Evolutionary conservation across 352 stramenopile genomes (phyloP).

Genomic region (Pythium grandisporangium): DNA sequence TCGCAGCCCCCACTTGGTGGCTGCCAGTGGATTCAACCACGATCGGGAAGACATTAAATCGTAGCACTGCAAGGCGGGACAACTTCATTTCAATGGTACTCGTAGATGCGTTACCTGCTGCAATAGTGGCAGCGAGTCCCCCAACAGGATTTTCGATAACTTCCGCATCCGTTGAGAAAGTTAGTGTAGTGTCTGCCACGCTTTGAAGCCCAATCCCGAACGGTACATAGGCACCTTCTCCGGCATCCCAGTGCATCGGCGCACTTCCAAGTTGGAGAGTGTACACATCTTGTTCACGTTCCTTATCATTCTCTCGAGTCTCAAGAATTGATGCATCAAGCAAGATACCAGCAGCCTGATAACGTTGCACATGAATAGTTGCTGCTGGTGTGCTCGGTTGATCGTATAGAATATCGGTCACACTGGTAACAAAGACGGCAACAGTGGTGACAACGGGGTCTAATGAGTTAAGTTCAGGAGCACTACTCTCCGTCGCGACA

Average conservation of each 20-base stretch:
- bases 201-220: slow-evolving; percentile 21
- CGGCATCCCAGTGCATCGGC: slow-evolving; percentile 57
- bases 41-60: slow-evolving; percentile 24
- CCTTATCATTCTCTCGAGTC: slow-evolving; percentile 27
- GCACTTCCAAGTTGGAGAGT: slow-evolving; percentile 29
- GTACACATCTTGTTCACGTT: slow-evolving; percentile 14
- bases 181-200: slow-evolving; percentile 35
- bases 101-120: slow-evolving; percentile 34
- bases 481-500: slow-evolving; percentile 4
- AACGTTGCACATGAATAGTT: slow-evolving; percentile 30
- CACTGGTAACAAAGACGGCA: slow-evolving; percentile 15
- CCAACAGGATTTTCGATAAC: background rate
- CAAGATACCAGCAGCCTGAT: slow-evolving; percentile 21
- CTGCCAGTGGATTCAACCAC: slow-evolving; percentile 28
- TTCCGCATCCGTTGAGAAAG: slow-evolving; percentile 14
- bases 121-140: slow-evolving; percentile 16
- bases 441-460: slow-evolving; percentile 20
- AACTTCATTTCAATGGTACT: slow-evolving; percentile 19
- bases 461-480: slow-evolving; percentile 1
- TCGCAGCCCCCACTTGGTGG: slow-evolving; percentile 37
- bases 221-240: slow-evolving; percentile 18
- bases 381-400: slow-evolving; percentile 7
- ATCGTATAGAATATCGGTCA: slow-evolving; percentile 30
- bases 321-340: slow-evolving; percentile 23
- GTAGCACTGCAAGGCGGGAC: slow-evolving; percentile 22